phyloP scores from a whole-genome alignment of 2,329 filamentous ascomycete genomes.

The Diaporthe eres region DNA sequence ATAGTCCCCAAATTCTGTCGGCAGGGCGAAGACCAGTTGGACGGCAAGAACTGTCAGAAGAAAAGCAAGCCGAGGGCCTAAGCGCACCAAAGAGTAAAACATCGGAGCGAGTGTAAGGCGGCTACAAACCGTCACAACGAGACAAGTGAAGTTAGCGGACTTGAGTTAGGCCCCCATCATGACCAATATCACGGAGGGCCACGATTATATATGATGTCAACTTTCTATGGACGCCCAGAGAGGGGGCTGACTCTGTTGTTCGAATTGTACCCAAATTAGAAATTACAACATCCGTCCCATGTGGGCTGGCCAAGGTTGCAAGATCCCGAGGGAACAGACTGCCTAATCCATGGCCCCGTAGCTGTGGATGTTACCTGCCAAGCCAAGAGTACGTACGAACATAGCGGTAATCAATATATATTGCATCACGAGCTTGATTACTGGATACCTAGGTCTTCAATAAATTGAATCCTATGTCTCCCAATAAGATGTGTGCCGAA shows the following conservation, averaged over 20 bases:
- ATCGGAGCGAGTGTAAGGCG: not conserved
- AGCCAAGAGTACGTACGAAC: not conserved
- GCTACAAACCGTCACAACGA: not conserved
- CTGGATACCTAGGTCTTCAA: not conserved
- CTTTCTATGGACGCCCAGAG: not conserved
- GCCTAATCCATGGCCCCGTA: not conserved
- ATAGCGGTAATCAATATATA: constrained; percentile 4
- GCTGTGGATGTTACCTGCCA: not conserved
- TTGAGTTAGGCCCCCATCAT: too few relatives aligned
- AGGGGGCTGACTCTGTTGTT: not conserved
- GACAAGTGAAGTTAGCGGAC: not conserved
- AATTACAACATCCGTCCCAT: not conserved
- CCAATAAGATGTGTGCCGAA: too few relatives aligned
- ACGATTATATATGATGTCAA: not conserved
- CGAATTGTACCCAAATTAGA: not conserved
- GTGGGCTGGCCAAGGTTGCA: not conserved
- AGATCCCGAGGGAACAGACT: not conserved
- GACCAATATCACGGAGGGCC: not conserved
- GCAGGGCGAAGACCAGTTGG: not conserved
- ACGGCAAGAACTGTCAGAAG: not conserved
- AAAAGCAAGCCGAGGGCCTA: not conserved
- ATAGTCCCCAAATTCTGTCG: not conserved
- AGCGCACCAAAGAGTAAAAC: not conserved
- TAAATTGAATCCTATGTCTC: not conserved
- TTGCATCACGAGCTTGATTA: constrained; percentile 2